phyloP scores from a whole-genome alignment of 352 stramenopile genomes.

The Phytophthora chlamydospora region DNA sequence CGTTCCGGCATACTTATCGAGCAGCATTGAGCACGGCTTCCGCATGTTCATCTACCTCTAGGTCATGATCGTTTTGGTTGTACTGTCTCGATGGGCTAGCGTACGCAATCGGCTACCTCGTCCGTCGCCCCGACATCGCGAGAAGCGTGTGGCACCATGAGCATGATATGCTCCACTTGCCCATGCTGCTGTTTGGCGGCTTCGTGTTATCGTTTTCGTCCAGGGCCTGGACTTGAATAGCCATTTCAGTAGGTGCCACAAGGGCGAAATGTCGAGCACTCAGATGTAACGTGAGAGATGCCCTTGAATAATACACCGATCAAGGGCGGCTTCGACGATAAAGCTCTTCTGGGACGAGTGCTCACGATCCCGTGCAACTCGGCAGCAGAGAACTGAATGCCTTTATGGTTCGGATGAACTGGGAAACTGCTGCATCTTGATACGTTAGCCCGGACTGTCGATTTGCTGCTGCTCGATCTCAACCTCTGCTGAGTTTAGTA shows the following conservation, averaged over 20 bases:
- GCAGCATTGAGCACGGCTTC: slow-evolving; percentile 47
- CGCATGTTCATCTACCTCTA: slow-evolving; percentile 43
- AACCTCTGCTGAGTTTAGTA: too few species aligned
- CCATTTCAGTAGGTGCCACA: too few species aligned
- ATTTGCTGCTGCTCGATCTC: too few species aligned
- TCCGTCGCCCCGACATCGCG: slow-evolving; percentile 37
- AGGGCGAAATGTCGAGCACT: too few species aligned
- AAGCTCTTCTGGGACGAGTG: slow-evolving; percentile 54
- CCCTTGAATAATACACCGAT: too few species aligned
- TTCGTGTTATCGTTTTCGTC: too few species aligned
- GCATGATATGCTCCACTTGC: slow-evolving; percentile 38
- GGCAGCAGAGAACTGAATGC: slow-evolving; percentile 28
- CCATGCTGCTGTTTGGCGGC: slow-evolving; percentile 54
- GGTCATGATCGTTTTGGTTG: slow-evolving; percentile 43
- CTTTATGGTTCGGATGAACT: too few species aligned
- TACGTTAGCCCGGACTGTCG: too few species aligned
- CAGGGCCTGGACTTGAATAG: too few species aligned
- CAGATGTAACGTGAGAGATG: too few species aligned
- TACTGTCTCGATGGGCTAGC: slow-evolving; percentile 44
- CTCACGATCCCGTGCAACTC: slow-evolving; percentile 41
- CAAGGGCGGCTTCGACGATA: slow-evolving; percentile 58
- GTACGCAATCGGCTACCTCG: slow-evolving; percentile 49
- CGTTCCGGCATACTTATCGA: slow-evolving; percentile 43
- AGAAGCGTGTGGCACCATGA: slow-evolving; percentile 29
- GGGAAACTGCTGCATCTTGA: too few species aligned